Base-by-base conservation (phyloP, 306 rosid genomes). In the Quercus parvula region DNA sequence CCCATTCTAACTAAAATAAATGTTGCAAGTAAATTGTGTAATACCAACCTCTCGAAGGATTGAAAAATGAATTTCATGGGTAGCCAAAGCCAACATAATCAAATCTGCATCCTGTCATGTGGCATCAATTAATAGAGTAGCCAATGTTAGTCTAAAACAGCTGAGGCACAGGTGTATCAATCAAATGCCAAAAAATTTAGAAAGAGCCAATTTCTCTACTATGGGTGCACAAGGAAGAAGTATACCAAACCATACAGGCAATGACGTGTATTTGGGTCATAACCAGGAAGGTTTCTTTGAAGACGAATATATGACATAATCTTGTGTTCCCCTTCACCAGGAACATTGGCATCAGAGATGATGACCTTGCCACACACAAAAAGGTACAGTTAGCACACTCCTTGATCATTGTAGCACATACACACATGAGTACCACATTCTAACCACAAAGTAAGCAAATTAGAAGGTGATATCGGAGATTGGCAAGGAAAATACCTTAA, bases 231-330 rank as follows among this genome's bases (percentile, higher is more conserved):
- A 85, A 86, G 87, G 73, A 74, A 87, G 90, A 88, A 79, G 81
- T 82, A 84, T 96, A 96, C 99, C 99, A 96, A 88, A 86, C 99
- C 98, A 91, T 91, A 96, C 81, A 96, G 92, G 90, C 99, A 96
- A 87, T 96, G 99, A 49, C 98, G 84, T 30, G 99, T 96, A 73
- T 96, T 93, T 56, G 99, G 99, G 84, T 96, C 97, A 86, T 69
- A 87, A 77, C 97, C 97, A 62, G 90, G 89, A 79, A 96, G 94
- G 85, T 96, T 96, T 86, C 99, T 93, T 86, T 96, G 98, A 79
- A 93, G 92, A 71, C 99, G 98, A 63, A 96, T 88, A 75, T 91
- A 96, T 3, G 99, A 96, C 99, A 96, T 96, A 84, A 96, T 89
- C 84, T 96, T 96, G 84, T 93, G 98, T 84, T 96, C 99, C 81